Evolutionary conservation across 1,284 basidiomycete genomes (phyloP), one percentile per base, ranked within the genome.

Genomic region (Boletellus deceptivus): DNA sequence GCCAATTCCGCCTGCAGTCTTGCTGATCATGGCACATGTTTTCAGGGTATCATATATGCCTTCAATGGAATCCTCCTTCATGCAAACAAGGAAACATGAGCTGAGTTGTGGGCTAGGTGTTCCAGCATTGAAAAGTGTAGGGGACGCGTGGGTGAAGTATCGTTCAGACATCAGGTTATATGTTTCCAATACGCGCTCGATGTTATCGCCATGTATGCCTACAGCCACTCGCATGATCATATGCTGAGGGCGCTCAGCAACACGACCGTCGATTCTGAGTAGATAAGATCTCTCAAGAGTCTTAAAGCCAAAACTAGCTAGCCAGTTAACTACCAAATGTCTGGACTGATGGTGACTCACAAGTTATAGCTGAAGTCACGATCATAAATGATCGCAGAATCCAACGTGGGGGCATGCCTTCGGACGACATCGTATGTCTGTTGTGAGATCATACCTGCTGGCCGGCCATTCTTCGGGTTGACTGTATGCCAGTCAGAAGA

Each of bases 221-320:
- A 99, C 92, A 43, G 96, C 91, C 49, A 99, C 97, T 73, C 96
- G 94, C 97, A 99, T 99, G 67, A 99, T 89, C 86, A 99, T 93
- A 73, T 99, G 97, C 68, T 99, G 96, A 31, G 97, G 97, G 46
- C 97, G 86, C 73, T 99, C 97, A 43, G 94, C 96, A 43, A 97
- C 91, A 63, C 92, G 92, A 51, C 93, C 93, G 69, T 98, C 84
- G 73, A 98, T 88, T 54, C 93, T 87, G 44, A 99, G 86, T 8
- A 99, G 83, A 72, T 99, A 99, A 4, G 96, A 98, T 35, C 97
- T 89, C 75, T 99, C 97, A 31, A 99, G 86, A 1, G 97, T 99
- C 75, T 99, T 99, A 84, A 99, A 99, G 24, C 96, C 96, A 65
- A 99, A 99, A 74, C 92, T 94, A 65, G 4, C 43, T 3, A 37